These are phyloP conservation scores for Podila epigama DNA, from an alignment of 192 early-diverging fungal genomes.

Conservation along the genomic window DNA sequence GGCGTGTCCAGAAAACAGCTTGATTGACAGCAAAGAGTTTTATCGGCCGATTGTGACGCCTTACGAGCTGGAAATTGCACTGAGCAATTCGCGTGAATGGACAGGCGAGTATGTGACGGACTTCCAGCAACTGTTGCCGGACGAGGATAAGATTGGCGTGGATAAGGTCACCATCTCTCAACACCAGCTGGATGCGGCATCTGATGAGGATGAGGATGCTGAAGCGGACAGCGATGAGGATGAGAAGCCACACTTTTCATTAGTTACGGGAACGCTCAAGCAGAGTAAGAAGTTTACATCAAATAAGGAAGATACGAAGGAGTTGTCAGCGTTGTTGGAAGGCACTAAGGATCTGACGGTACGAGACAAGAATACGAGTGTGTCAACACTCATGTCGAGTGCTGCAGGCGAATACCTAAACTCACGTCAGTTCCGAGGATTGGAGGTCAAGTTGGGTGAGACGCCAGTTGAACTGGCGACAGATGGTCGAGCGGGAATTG, in stretches of 20 bases:
- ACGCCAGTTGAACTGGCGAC: constrained; percentile 62
- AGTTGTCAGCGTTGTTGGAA: constrained; percentile 23
- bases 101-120: constrained; percentile 76
- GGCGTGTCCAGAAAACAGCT: constrained; percentile 93
- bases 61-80: constrained; percentile 87
- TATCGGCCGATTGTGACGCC: constrained; percentile 93
- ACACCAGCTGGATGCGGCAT: constrained; percentile 36
- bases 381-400: constrained; percentile 65
- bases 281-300: constrained; percentile 56
- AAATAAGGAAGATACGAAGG: constrained; percentile 41
- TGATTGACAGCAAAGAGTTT: constrained; percentile 92
- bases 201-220: constrained; percentile 36
- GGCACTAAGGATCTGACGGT: constrained; percentile 59
- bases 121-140: constrained; percentile 66
- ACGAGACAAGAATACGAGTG: constrained; percentile 58
- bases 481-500: constrained; percentile 90
- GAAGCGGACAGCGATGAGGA: constrained; percentile 55
- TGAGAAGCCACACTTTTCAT: constrained; percentile 88
- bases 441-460: constrained; percentile 77
- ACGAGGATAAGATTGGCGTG: constrained; percentile 49
- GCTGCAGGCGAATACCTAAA: constrained; percentile 75
- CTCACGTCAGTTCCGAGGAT: constrained; percentile 79
- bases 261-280: constrained; percentile 85
- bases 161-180: constrained; percentile 40
- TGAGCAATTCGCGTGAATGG: constrained; percentile 72